Evolutionary conservation across 179 eudicot species (phyloP), one percentile per base, ranked within the genome.

Genomic region (Silene coronaria): DNA sequence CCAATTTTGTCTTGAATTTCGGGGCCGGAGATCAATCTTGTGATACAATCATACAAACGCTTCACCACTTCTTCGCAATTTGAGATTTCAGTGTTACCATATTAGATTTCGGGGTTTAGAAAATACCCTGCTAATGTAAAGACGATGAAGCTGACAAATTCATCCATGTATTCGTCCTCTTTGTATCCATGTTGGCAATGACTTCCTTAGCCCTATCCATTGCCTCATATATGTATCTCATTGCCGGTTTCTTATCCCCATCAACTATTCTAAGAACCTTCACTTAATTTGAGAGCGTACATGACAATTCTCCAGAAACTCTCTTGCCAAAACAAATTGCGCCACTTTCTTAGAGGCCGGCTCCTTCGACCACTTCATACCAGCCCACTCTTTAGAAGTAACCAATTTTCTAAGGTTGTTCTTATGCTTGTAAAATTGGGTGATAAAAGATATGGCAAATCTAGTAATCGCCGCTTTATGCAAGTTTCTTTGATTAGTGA

Each of bases 141-240:
- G 75, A 1, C 10, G 51, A 62, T 70, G 80, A 30, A 77, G 27
- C 48, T 70, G 75, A 53, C 60, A 27, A 77, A 70, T 9, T 34
- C 60, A 1, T 22, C 17, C 34, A 23, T 26, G n/a, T 69, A 70
- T 13, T 59, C 42, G 8, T 58, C 48, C 34, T 60, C 46, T 21
- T 71, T 22, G 36, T 7, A 1, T 4, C 24, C 45, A 63, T 61
- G 8, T n/a, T 34, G 11, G 72, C 36, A 55, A 80, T 76, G 32
- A 64, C 72, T 5, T 76, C 80, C 28, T 73, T 81, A 22, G 72
- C 80, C n/a, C 30, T 53, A 63, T 81, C 70, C 70, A 65, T 65
- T 1, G 70, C 70, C 38, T 65, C 70, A 30, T 65, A 51, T 46
- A n/a, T n/a, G n/a, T n/a, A n/a, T n/a, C n/a, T n/a, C n/a, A n/a